phyloP scores from a whole-genome alignment of 148 eudicot genomes.

The Heliosperma pusillum region DNA sequence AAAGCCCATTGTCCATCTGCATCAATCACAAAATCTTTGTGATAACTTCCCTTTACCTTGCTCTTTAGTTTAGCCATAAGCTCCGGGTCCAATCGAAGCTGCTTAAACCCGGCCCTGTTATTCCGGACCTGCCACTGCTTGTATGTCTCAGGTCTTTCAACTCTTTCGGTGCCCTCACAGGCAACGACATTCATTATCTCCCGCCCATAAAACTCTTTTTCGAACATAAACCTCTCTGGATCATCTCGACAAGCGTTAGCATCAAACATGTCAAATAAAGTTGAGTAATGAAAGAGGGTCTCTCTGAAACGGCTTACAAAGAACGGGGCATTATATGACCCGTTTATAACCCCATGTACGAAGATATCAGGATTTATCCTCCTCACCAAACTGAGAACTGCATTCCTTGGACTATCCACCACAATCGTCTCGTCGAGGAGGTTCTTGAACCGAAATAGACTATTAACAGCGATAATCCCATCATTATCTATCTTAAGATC shows the following conservation, averaged over 20 bases:
- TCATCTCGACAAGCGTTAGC: slow-evolving; percentile 38
- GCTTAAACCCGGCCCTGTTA: slow-evolving; percentile 53
- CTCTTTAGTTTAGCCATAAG: slow-evolving; percentile 25
- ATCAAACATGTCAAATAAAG: slow-evolving; percentile 43
- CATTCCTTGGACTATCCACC: slow-evolving; percentile 43
- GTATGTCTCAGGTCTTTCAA: slow-evolving; percentile 72
- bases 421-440: slow-evolving; percentile 51
- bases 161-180: slow-evolving; percentile 73
- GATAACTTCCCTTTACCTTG: slow-evolving; percentile 31
- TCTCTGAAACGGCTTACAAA: slow-evolving; percentile 41
- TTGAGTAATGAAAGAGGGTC: slow-evolving; percentile 40
- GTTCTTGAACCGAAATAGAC: slow-evolving; percentile 37
- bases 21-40: slow-evolving; percentile 38
- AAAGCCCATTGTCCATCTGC: slow-evolving; percentile 39
- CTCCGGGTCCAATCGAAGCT: slow-evolving; percentile 32
- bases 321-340: slow-evolving; percentile 41
- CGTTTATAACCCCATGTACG: slow-evolving; percentile 40
- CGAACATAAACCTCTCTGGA: slow-evolving; percentile 53
- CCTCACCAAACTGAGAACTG: slow-evolving; percentile 38
- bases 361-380: slow-evolving; percentile 34
- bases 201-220: slow-evolving; percentile 66
- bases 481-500: slow-evolving; percentile 44
- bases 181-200: slow-evolving; percentile 75
- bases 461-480: slow-evolving; percentile 44
- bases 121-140: slow-evolving; percentile 75